Conservation (phyloP, 2,329 filamentous ascomycete genomes). For the Colletotrichum paranaense region DNA sequence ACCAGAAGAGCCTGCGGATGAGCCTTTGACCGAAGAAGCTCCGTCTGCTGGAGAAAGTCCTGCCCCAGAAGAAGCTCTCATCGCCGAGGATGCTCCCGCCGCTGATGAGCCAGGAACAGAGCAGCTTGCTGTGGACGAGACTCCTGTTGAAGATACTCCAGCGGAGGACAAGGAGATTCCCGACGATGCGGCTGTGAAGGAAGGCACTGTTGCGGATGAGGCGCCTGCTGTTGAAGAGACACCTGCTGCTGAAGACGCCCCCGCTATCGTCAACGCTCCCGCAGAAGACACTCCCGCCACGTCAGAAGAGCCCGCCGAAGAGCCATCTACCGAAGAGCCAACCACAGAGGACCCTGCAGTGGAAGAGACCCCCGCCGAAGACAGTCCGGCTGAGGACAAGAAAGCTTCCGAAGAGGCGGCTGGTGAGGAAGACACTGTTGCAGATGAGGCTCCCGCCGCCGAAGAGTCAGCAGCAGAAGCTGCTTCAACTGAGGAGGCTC, state of each 20-base stretch:
- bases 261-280: too few relatives aligned
- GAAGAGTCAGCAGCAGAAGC: too few relatives aligned
- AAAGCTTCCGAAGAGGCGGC: too few relatives aligned
- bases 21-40: background rate
- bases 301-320: too few relatives aligned
- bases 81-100: background rate
- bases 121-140: background rate
- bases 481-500: too few relatives aligned
- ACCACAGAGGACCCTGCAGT: too few relatives aligned
- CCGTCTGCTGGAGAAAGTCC: background rate
- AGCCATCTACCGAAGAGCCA: too few relatives aligned
- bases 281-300: too few relatives aligned
- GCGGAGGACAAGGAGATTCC: background rate
- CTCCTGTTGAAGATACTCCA: background rate
- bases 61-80: background rate
- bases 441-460: too few relatives aligned
- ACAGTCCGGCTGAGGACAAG: too few relatives aligned
- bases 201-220: background rate
- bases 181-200: background rate
- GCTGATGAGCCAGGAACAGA: background rate
- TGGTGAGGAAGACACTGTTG: too few relatives aligned
- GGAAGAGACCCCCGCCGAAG: too few relatives aligned
- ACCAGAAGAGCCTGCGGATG: background rate
- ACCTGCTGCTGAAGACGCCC: background rate
- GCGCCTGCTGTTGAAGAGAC: background rate